Conservation (phyloP, 768 basidiomycete species). For the Kwoniella heveanensis region DNA sequence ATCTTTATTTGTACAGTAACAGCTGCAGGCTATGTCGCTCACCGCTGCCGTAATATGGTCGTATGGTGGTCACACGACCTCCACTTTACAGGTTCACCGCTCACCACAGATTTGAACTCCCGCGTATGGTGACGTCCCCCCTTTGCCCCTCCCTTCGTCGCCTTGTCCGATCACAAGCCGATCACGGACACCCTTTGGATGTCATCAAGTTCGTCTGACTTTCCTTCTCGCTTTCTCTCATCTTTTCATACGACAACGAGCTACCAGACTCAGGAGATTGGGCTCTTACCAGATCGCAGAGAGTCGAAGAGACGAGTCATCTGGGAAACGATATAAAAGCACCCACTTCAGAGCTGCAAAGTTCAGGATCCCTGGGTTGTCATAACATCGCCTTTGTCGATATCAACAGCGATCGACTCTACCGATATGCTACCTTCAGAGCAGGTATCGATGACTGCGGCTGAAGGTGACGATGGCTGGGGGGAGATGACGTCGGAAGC, state of each 20-base stretch:
- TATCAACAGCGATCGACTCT: background rate
- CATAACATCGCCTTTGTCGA: background rate
- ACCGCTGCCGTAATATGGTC: background rate
- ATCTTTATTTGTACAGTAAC: too few species aligned
- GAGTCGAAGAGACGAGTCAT: too few species aligned
- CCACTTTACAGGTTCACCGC: conserved; percentile 14
- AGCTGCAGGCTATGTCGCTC: too few species aligned
- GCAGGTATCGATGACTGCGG: background rate
- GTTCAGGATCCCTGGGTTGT: background rate
- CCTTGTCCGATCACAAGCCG: too few species aligned
- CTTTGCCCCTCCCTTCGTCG: background rate
- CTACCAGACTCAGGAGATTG: too few species aligned
- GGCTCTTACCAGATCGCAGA: too few species aligned
- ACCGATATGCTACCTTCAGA: background rate
- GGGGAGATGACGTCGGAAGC: conserved; percentile 33
- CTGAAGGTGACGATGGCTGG: conserved; percentile 12
- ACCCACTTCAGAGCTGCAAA: too few species aligned
- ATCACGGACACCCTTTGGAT: too few species aligned
- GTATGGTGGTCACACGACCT: conserved; percentile 19
- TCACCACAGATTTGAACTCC: background rate
- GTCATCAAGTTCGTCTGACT: too few species aligned
- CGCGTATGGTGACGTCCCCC: background rate
- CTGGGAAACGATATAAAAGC: too few species aligned
- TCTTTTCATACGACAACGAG: too few species aligned
- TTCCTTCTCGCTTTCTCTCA: too few species aligned